Evolutionary conservation across 129 eudicot genomes (phyloP), one percentile per base, ranked within the genome.

Genomic region (Sambucus nigra): DNA sequence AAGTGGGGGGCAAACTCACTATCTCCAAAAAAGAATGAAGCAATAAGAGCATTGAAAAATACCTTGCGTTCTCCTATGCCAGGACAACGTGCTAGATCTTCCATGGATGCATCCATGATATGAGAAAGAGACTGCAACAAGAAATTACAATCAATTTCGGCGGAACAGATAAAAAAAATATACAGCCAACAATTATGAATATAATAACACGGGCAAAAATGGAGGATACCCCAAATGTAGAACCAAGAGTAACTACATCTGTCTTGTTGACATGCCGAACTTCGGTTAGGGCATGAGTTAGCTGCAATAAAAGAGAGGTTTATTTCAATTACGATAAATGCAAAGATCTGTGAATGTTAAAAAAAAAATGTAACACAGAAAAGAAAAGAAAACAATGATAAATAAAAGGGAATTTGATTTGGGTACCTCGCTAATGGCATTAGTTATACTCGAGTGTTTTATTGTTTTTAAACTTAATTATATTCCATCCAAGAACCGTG

Each of bases 21-120:
- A n/a, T n/a, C n/a, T n/a, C n/a, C n/a, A n/a, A n/a, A n/a, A n/a
- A n/a, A n/a, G n/a, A n/a, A n/a, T n/a, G n/a, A n/a, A n/a, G n/a
- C n/a, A n/a, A 70, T 44, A 22, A 61, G 58, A 48, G 51, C 22
- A 54, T 18, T n/a, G 40, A 63, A 56, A 42, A 25, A 31, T 77
- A 91, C 99, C 91, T 91, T 91, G 46, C 89, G 80, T 57, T 91
- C 99, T 38, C 99, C 99, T 51, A 91, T 91, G 69, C 99, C 99
- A 31, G 99, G 99, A 77, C 99, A 91, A 67, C 94, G 94, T 63
- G 95, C 89, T 29, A 91, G 76, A 67, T 91, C 99, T 75, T 91
- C 99, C 99, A 91, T 91, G 38, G 99, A 91, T 54, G 99, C 91
- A 76, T 91, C 99, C 99, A 91, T 91, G 16, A 91, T 77, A 77